Conservation (phyloP, 306 rosid genomes). For the Pterocarpus macrocarpus region DNA sequence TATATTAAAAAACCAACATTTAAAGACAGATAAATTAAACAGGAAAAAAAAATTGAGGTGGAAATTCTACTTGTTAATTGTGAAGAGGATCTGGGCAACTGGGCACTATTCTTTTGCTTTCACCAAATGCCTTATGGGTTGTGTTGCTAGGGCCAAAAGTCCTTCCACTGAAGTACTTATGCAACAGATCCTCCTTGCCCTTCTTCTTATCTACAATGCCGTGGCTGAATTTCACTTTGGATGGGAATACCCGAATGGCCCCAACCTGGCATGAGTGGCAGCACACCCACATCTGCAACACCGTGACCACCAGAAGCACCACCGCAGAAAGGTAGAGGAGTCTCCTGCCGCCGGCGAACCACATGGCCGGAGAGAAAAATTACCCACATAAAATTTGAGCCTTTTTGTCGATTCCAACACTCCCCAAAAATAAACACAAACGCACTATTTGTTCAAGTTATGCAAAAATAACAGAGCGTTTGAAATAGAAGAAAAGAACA, state of each 20-base stretch:
- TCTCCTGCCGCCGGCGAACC: slow-evolving; percentile 56
- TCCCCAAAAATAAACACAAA: neutral
- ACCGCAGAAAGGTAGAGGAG: slow-evolving; percentile 39
- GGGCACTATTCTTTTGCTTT: slow-evolving; percentile 82
- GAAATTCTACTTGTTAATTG: slow-evolving; percentile 66
- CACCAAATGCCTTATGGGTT: slow-evolving; percentile 57
- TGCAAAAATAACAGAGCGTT: neutral
- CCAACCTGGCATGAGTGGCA: slow-evolving; percentile 46
- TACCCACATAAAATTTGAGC: slow-evolving; percentile 49
- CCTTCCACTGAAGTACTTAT: slow-evolving; percentile 63
- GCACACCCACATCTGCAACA: slow-evolving; percentile 63
- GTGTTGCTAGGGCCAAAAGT: slow-evolving; percentile 44
- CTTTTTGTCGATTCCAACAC: slow-evolving; percentile 21
- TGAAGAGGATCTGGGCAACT: slow-evolving; percentile 99
- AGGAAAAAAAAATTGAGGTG: neutral
- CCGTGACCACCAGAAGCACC: slow-evolving; percentile 50
- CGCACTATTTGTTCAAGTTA: neutral
- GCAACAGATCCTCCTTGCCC: slow-evolving; percentile 57
- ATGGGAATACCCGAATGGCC: slow-evolving; percentile 61
- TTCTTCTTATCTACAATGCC: slow-evolving; percentile 27
- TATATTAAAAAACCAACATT: neutral
- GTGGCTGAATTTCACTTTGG: slow-evolving; percentile 36
- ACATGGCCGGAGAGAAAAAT: slow-evolving; percentile 61
- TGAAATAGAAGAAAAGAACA: slow-evolving; percentile 24
- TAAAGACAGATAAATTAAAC: neutral